Percentiles rank a stretch among this genome's conserved stretches.
Evolutionary conservation across 495 filamentous ascomycete genomes (phyloP).

Genomic region (Neohortaea acidophila): DNA sequence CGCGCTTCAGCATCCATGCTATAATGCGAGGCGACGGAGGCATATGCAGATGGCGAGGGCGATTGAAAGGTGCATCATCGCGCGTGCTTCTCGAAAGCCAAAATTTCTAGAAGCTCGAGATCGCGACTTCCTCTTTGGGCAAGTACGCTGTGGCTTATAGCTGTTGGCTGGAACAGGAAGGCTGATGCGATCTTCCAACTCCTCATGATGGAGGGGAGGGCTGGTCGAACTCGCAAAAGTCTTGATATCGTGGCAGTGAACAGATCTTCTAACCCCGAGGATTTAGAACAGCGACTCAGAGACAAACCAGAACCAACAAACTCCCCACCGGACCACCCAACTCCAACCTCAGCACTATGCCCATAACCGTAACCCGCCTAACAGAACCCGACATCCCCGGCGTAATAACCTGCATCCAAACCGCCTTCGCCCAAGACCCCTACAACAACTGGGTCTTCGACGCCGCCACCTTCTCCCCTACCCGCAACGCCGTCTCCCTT

Average conservation of each 20-base stretch:
- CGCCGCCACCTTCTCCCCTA: constrained; percentile 33
- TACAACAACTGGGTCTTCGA: constrained; percentile 42
- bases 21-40: constrained; percentile 45
- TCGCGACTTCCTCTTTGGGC: too few relatives aligned
- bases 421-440: constrained; percentile 50
- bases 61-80: background rate
- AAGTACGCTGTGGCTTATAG: too few relatives aligned
- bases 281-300: too few relatives aligned
- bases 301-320: too few relatives aligned
- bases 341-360: constrained; percentile 27
- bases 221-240: too few relatives aligned
- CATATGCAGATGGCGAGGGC: constrained; percentile 22
- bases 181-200: too few relatives aligned
- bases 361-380: constrained; percentile 41
- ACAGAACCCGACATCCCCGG: constrained; percentile 44
- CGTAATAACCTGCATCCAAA: constrained; percentile 41
- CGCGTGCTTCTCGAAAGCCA: background rate
- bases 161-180: too few relatives aligned
- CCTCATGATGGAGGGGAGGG: too few relatives aligned
- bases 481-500: constrained; percentile 48
- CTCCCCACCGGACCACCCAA: too few relatives aligned
- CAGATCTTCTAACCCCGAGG: too few relatives aligned
- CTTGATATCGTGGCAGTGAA: too few relatives aligned
- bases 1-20: constrained; percentile 43
- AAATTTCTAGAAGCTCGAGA: background rate